phyloP scores from a whole-genome alignment of 352 stramenopile genomes.

The Globisporangium carolinianum region DNA sequence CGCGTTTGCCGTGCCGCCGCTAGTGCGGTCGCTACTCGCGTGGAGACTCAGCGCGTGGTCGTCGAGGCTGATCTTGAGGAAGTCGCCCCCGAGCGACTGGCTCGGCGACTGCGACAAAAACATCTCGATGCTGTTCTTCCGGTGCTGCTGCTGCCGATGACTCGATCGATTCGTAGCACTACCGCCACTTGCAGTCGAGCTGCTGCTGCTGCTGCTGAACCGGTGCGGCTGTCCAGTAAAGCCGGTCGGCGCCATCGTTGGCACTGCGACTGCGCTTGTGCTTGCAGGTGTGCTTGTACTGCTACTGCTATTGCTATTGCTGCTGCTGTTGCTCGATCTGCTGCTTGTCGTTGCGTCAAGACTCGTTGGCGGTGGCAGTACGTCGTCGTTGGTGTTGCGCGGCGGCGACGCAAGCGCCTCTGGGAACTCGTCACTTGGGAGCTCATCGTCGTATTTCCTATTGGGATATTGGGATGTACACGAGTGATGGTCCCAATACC shows the following conservation, averaged over 20 bases:
- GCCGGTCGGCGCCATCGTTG: background rate
- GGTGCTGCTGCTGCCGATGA: conserved; percentile 25
- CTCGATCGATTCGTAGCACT: too few relatives aligned
- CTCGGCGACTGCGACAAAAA: conserved; percentile 81
- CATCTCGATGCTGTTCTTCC: conserved; percentile 87
- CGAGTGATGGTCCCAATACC: too few relatives aligned
- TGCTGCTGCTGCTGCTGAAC: too few relatives aligned
- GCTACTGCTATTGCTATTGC: conserved; percentile 3
- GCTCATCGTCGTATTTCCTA: conserved; percentile 34
- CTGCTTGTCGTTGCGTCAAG: conserved; percentile 14
- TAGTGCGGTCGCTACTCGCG: conserved; percentile 13
- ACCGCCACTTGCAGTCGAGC: background rate
- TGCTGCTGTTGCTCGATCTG: background rate
- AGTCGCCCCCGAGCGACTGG: conserved; percentile 68
- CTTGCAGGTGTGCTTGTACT: conserved; percentile 1
- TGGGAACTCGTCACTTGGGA: conserved; percentile 2
- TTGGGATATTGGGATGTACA: background rate
- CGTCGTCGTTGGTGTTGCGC: conserved; percentile 21
- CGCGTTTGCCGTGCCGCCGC: conserved; percentile 2
- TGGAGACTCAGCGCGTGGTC: conserved; percentile 46
- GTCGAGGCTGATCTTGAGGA: conserved; percentile 67
- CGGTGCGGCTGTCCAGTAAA: too few relatives aligned
- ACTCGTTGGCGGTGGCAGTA: conserved; percentile 20
- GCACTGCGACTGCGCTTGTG: conserved; percentile 6
- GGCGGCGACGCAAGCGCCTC: conserved; percentile 11